Evolutionary conservation across 2,329 filamentous ascomycete genomes (phyloP).

Genomic region (Xylaria multiplex): DNA sequence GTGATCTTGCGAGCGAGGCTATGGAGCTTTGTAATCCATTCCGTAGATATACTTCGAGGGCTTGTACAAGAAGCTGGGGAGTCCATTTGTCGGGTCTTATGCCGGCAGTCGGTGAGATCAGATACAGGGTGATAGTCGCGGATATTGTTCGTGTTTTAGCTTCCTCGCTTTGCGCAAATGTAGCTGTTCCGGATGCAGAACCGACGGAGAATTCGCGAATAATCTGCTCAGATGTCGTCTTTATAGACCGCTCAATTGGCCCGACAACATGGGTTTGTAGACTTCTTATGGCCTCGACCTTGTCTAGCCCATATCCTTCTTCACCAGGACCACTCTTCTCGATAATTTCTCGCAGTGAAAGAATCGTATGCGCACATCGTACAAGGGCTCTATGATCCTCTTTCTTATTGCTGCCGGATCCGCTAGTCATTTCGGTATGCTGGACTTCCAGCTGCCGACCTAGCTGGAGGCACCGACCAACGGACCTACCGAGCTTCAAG

Average conservation of each 20-base stretch:
- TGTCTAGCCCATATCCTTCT: slow-evolving; percentile 80
- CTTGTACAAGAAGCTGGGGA: slow-evolving; percentile 77
- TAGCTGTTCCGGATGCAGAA: slow-evolving; percentile 58
- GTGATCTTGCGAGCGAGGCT: slow-evolving; percentile 75
- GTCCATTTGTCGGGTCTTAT: slow-evolving; percentile 65
- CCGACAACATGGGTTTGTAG: slow-evolving; percentile 75
- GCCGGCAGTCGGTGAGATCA: slow-evolving; percentile 75
- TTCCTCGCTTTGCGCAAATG: slow-evolving; percentile 75
- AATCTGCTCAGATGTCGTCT: slow-evolving; percentile 78
- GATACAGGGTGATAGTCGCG: slow-evolving; percentile 79
- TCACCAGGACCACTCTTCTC: slow-evolving; percentile 73
- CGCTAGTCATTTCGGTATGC: slow-evolving; percentile 72
- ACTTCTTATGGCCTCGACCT: slow-evolving; percentile 75
- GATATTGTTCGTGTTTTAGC: slow-evolving; percentile 77
- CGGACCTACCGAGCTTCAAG: slow-evolving; percentile 77
- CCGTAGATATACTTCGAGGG: slow-evolving; percentile 84
- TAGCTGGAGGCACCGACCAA: slow-evolving; percentile 81
- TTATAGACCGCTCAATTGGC: slow-evolving; percentile 79
- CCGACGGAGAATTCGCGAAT: slow-evolving; percentile 86
- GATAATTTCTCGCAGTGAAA: slow-evolving; percentile 79
- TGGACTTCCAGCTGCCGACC: slow-evolving; percentile 90
- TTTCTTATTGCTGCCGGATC: slow-evolving; percentile 55
- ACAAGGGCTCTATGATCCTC: slow-evolving; percentile 83
- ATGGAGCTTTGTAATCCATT: slow-evolving; percentile 82
- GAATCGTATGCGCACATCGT: slow-evolving; percentile 81